phyloP scores from a whole-genome alignment of 108 stramenopile species.

The Nitzschia palea region DNA sequence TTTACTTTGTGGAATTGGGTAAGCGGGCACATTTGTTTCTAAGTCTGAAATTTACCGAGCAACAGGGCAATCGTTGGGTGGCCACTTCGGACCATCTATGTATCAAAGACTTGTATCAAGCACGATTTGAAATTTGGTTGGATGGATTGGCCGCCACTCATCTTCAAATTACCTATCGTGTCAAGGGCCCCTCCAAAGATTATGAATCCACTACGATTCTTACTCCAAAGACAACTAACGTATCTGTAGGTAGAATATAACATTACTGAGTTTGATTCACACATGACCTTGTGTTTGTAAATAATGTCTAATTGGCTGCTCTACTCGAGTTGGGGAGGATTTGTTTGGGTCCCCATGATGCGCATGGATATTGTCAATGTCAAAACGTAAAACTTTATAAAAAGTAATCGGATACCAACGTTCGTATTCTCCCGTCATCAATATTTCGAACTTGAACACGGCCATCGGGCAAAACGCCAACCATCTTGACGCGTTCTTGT shows the following conservation, averaged over 20 bases:
- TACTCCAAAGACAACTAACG: conserved; percentile 30
- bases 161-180: conserved; percentile 62
- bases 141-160: conserved; percentile 59
- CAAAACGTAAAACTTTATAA: no score
- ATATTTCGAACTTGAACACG: conserved; percentile 38
- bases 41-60: conserved; percentile 55
- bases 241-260: neutral
- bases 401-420: conserved; percentile 56
- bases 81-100: conserved; percentile 76
- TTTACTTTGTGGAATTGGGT: conserved; percentile 70
- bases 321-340: no score
- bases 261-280: neutral
- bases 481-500: conserved; percentile 26
- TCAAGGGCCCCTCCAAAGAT: conserved; percentile 69
- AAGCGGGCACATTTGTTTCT: conserved; percentile 61
- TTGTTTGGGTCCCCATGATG: no score
- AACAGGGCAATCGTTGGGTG: conserved; percentile 32
- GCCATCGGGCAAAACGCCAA: conserved; percentile 53
- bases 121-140: conserved; percentile 52
- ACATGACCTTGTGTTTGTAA: no score
- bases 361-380: neutral
- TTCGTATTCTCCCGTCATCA: conserved; percentile 35
- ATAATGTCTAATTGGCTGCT: no score
- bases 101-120: conserved; percentile 70
- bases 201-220: conserved; percentile 69